Percentiles rank a stretch among this genome's conserved stretches.
phyloP scores from a whole-genome alignment of 805 yeast species.

The Starmerella stigmatis region DNA sequence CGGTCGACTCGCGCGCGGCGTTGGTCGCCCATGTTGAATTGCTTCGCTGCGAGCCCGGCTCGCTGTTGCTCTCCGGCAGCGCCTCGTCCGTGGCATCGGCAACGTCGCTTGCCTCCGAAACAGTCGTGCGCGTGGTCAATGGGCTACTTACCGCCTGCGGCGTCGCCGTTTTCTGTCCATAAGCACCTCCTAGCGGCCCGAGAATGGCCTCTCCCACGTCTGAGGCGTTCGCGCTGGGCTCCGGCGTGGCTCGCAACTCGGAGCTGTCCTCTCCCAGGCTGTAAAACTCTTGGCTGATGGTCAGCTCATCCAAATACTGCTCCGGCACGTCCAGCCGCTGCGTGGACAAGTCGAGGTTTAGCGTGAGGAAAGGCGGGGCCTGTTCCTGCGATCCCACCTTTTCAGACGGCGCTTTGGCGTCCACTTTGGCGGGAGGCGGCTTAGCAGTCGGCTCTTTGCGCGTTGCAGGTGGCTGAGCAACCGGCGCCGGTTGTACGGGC shows the following conservation, averaged over 20 bases:
- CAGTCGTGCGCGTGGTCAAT: not conserved
- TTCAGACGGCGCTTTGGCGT: not conserved
- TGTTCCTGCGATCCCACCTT: not conserved
- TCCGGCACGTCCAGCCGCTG: conserved; percentile 12
- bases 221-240: not conserved
- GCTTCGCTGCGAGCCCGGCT: not conserved
- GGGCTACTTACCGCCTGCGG: too few species aligned
- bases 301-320: conserved; percentile 3
- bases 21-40: not conserved
- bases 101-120: not conserved
- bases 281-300: conserved; percentile 1
- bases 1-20: conserved; percentile 4
- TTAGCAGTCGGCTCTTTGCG: too few species aligned
- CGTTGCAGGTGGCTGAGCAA: not conserved
- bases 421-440: not conserved
- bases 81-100: not conserved
- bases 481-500: not conserved
- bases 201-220: not conserved
- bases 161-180: too few species aligned
- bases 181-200: not conserved
- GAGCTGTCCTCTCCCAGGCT: too few species aligned
- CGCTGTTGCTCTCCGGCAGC: not conserved
- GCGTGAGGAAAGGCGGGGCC: conserved; percentile 17
- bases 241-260: too few species aligned
- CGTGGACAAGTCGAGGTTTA: conserved; percentile 11